Base-by-base conservation (phyloP, 2,329 filamentous ascomycete species). In the Ophiostoma montium region DNA sequence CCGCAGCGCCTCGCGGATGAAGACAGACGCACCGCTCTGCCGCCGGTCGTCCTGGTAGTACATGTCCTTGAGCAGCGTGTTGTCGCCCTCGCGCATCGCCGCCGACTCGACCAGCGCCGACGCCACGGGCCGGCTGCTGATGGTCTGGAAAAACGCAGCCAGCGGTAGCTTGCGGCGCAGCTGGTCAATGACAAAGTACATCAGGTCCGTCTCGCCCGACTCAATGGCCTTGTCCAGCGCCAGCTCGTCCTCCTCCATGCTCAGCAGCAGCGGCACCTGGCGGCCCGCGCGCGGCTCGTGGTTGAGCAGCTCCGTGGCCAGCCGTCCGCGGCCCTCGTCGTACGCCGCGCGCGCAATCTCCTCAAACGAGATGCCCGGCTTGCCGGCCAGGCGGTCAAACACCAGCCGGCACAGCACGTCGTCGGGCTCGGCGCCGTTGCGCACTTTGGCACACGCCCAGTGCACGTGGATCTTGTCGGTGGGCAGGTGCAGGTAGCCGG, bases 21-120 rank as follows among this genome's bases (percentile, higher is more conserved):
- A 84, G 2, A 98, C 79, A 51, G 87, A 84, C 0, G 90, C 85
- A 3, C 92, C 88, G 55, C 96, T 92, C 5, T 88, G 70, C 3
- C 89, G 79, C 5, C 90, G 80, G 62, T 98, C 92, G 59, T 96
- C 92, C 66, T 96, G 92, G 62, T 98, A 98, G 67, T 92, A 98
- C 3, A 98, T 71, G 61, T 96, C 92, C 60, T 96, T 98, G 23
- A 98, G 76, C 19, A 98, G 65, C 0, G 77, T 74, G 58, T 94
- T 88, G 58, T 94, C 84, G 18, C 66, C 69, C 46, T 86, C 79
- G 46, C 75, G 71, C 41, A 67, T 61, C 0, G 92, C 90, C 0
- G 82, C 83, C 2, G 87, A 77, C 64, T 98, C 92, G 21, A 98
- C 86, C 11, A 98, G 75, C 0, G 92, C 86, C 2, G 86, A 88